Evolutionary conservation across 2,329 filamentous ascomycete species (phyloP).

Genomic region (Talaromyces sp.): DNA sequence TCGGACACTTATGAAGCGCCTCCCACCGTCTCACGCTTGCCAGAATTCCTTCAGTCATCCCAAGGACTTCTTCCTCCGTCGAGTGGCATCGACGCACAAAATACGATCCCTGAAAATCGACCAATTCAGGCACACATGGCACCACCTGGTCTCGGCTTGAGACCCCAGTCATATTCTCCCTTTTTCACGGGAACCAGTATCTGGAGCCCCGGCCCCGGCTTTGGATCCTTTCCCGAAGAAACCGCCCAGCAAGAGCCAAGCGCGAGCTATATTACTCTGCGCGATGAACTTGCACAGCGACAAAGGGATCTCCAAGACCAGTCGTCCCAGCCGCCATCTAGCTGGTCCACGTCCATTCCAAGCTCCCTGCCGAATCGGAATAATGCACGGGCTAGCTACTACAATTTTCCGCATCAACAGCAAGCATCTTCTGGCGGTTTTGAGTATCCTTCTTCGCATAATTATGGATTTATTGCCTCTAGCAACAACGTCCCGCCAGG

Average conservation of each 20-base stretch:
- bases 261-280: slow-evolving; percentile 21
- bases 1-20: slow-evolving; percentile 34
- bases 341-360: slow-evolving; percentile 1
- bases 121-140: slow-evolving; percentile 24
- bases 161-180: slow-evolving; percentile 28
- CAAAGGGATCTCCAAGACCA: slow-evolving; percentile 10
- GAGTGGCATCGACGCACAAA: slow-evolving; percentile 4
- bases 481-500: slow-evolving; percentile 15
- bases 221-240: not conserved
- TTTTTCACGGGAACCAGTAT: slow-evolving; percentile 35
- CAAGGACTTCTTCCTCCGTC: not conserved
- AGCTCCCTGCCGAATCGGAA: slow-evolving; percentile 1
- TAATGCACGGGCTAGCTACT: slow-evolving; percentile 12
- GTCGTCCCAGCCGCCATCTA: not conserved
- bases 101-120: slow-evolving; percentile 3
- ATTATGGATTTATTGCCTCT: slow-evolving; percentile 29
- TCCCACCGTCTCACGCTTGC: slow-evolving; percentile 18
- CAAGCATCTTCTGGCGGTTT: slow-evolving; percentile 18
- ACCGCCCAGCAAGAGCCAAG: slow-evolving; percentile 10
- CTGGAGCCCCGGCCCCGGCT: slow-evolving; percentile 28
- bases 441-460: slow-evolving; percentile 28
- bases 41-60: slow-evolving; percentile 18
- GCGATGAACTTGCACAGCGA: slow-evolving; percentile 21
- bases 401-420: slow-evolving; percentile 4
- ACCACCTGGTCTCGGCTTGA: slow-evolving; percentile 26